Conservation (phyloP, 2,329 filamentous ascomycete genomes). For the Alternaria incomplexa region DNA sequence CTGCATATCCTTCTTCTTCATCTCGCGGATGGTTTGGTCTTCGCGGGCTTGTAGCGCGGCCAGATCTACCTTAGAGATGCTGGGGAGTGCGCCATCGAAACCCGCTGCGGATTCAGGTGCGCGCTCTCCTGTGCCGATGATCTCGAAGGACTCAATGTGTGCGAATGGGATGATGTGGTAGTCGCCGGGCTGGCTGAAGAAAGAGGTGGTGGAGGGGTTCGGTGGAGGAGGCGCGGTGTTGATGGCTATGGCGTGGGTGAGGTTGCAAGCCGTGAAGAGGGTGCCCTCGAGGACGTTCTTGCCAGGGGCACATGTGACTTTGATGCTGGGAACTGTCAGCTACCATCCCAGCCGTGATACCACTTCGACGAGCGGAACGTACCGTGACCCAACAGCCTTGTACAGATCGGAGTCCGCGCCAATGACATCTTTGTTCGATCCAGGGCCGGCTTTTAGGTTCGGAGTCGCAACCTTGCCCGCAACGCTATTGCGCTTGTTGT, state of each 20-base stretch:
- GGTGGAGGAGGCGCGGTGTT: conserved; percentile 59
- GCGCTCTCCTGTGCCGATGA: conserved; percentile 52
- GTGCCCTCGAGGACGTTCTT: conserved; percentile 64
- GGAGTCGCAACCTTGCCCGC: conserved; percentile 61
- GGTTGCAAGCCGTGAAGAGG: conserved; percentile 66
- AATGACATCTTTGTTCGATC: conserved; percentile 52
- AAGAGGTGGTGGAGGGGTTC: conserved; percentile 49
- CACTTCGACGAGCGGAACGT: conserved; percentile 33
- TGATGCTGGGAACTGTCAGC: conserved; percentile 56
- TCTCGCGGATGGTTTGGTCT: conserved; percentile 60
- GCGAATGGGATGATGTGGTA: conserved; percentile 68
- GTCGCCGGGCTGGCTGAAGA: conserved; percentile 55
- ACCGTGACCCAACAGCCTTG: conserved; percentile 68
- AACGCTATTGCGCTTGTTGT: conserved; percentile 64
- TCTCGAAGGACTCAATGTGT: conserved; percentile 63
- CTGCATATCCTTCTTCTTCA: conserved; percentile 64
- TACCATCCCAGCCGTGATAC: too few relatives aligned
- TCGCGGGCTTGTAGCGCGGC: conserved; percentile 62
- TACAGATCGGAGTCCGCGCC: conserved; percentile 61
- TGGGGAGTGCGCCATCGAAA: conserved; percentile 53
- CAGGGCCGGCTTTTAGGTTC: conserved; percentile 50
- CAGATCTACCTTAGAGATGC: conserved; percentile 60
- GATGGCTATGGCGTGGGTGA: conserved; percentile 67
- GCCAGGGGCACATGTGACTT: conserved; percentile 61
- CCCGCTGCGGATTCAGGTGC: conserved; percentile 46